phyloP scores from a whole-genome alignment of 2,329 filamentous ascomycete genomes.

The Exserohilum rostratum region DNA sequence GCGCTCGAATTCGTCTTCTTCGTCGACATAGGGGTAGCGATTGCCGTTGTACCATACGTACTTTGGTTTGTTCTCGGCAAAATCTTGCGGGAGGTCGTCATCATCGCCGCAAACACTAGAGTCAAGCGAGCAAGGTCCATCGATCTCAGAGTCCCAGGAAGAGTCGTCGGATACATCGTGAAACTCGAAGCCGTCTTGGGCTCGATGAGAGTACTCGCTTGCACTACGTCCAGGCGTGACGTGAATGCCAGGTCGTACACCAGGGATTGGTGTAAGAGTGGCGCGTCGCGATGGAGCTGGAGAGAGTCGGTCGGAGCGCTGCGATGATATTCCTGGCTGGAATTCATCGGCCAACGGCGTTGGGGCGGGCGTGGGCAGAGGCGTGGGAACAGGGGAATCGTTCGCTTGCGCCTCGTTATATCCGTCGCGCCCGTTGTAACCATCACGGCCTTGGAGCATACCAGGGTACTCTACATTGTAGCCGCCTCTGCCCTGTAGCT shows the following conservation, averaged over 20 bases:
- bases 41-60: slow-evolving; percentile 32
- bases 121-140: slow-evolving; percentile 42
- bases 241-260: slow-evolving; percentile 43
- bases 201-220: slow-evolving; percentile 39
- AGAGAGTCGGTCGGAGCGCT: slow-evolving; percentile 37
- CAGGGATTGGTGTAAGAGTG: slow-evolving; percentile 47
- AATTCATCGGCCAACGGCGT: slow-evolving; percentile 41
- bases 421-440: slow-evolving; percentile 44
- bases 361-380: slow-evolving; percentile 26
- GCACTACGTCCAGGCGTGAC: slow-evolving; percentile 37
- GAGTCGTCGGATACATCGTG: slow-evolving; percentile 47
- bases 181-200: slow-evolving; percentile 37
- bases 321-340: slow-evolving; percentile 39
- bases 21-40: slow-evolving; percentile 36
- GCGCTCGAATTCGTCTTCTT: slow-evolving; percentile 53
- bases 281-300: slow-evolving; percentile 42
- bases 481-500: slow-evolving; percentile 39
- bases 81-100: slow-evolving; percentile 15
- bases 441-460: slow-evolving; percentile 42
- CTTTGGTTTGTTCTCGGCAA: slow-evolving; percentile 20
- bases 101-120: slow-evolving; percentile 29
- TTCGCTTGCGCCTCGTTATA: slow-evolving; percentile 38
- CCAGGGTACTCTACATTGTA: slow-evolving; percentile 40
- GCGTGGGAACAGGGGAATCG: slow-evolving; percentile 44
- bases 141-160: slow-evolving; percentile 51